Evolutionary conservation across 495 filamentous ascomycete genomes (phyloP), one percentile per base, ranked within the genome.

Genomic region (Neurospora sublineolata): DNA sequence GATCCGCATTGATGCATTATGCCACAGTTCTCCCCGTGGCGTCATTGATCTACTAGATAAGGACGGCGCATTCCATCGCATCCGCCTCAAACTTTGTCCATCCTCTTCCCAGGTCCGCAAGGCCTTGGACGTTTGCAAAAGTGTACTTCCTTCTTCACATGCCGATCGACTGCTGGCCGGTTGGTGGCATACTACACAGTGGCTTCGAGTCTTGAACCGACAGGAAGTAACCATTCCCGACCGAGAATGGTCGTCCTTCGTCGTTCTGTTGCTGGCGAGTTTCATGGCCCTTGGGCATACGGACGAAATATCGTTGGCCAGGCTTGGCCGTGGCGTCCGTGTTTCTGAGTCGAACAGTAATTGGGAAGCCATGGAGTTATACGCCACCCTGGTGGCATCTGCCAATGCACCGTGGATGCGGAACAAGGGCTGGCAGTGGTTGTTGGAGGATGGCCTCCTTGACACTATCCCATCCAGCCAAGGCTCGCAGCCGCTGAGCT

Each of bases 161-260:
- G 88, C 88, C 1, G 91, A 94, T 74, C 87, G 87, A 9, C 78
- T 94, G 6, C 76, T 92, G 52, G 82, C 87, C 1, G 88, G 86
- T 7, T 96, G 92, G 92, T 93, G 91, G 89, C 88, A 92, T 74
- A 85, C 88, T 12, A 87, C 91, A 77, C 87, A 88, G 73, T 93
- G 90, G 89, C 85, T 93, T 39, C 2, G 23, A 27, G 46, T 30
- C 3, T 3, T 60, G 20, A 60, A 60, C 27, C 52, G 8, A 18
- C 83, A 83, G 41, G 76, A 79, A 37, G 83, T 84, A 64, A 37
- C 67, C 8, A 40, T 83, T 27, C 82, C 79, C 38, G 87, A 94
- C 70, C 67, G 82, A 3, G 94, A 97, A 76, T 97, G 93, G 93
- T 92, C 89, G 10, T 89, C 91, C 5, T 81, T 93, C 68, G 87